These are phyloP conservation scores for Chloris gayana DNA, from an alignment of 176 grass and related monocot species.

Conservation along the genomic window DNA sequence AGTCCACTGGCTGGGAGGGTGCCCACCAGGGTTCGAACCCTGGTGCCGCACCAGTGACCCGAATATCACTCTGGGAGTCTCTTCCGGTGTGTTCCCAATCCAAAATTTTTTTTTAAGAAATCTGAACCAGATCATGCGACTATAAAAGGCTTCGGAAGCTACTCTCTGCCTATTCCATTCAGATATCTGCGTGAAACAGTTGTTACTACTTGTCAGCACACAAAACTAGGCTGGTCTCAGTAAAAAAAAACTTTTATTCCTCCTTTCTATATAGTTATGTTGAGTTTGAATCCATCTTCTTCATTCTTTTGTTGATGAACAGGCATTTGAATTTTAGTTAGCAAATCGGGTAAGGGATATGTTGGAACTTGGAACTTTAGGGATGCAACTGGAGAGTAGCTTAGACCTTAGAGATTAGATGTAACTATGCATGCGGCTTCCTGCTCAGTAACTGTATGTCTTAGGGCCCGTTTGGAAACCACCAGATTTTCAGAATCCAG, in stretches of 20 bases:
- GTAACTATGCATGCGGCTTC: not conserved
- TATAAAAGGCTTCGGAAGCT: not conserved
- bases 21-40: too few species aligned
- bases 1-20: too few species aligned
- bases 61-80: too few species aligned
- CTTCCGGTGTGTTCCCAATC: too few species aligned
- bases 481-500: too few species aligned
- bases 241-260: not conserved
- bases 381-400: not conserved
- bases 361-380: conserved; percentile 18
- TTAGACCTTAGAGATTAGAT: not conserved
- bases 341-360: conserved; percentile 1
- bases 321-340: conserved; percentile 8
- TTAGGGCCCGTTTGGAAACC: too few species aligned
- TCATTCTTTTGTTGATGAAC: not conserved
- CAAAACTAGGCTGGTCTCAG: not conserved
- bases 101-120: too few species aligned
- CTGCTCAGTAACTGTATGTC: conserved; percentile 2
- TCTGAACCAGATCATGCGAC: conserved; percentile 17
- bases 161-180: not conserved
- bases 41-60: too few species aligned
- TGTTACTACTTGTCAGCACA: conserved; percentile 2
- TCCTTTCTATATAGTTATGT: not conserved
- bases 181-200: not conserved
- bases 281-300: not conserved